Evolutionary conservation across 2,329 filamentous ascomycete genomes (phyloP), one percentile per base, ranked within the genome.

Genomic region (Nannizziopsis barbatae): DNA sequence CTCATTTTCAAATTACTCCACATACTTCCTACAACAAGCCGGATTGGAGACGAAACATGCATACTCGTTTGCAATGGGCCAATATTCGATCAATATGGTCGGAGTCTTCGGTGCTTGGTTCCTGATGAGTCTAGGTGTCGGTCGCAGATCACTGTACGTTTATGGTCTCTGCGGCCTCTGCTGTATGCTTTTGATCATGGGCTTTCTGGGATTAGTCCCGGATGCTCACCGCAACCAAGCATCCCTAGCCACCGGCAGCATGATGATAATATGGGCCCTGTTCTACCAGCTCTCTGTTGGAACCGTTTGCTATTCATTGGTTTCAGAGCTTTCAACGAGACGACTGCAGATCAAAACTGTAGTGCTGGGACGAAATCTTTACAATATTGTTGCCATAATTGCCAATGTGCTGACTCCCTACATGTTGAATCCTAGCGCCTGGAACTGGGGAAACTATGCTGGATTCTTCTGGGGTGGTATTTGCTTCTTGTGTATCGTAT

Each of bases 291-390:
- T 90, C 42, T 85, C 86, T 0, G 87, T 95, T 42, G 88, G 88
- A 35, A 92, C 88, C 0, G 86, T 94, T 6, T 87, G 84, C 65
- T 95, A 93, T 68, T 92, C 86, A 0, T 76, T 95, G 9, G 88
- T 95, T 3, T 79, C 84, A 1, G 88, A 95, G 64, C 68, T 95
- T 17, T 88, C 86, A 0, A 87, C 86, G 0, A 79, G 85, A 11
- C 77, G 88, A 1, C 74, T 95, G 31, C 84, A 89, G 61, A 89
- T 93, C 71, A 95, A 95, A 72, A 94, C 89, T 0, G 84, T 94
- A 17, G 88, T 92, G 1, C 75, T 95, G 1, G 87, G 84, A 1
- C 83, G 88, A 48, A 85, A 86, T 57, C 70, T 87, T 40, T 85
- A 84, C 72, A 89, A 92, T 59, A 71, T 94, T 44, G 84, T 89